A percentile compares a stretch with the other conserved stretches of the same genome.
phyloP scores from a whole-genome alignment of 306 rosid species.

The Vigna trinervia region DNA sequence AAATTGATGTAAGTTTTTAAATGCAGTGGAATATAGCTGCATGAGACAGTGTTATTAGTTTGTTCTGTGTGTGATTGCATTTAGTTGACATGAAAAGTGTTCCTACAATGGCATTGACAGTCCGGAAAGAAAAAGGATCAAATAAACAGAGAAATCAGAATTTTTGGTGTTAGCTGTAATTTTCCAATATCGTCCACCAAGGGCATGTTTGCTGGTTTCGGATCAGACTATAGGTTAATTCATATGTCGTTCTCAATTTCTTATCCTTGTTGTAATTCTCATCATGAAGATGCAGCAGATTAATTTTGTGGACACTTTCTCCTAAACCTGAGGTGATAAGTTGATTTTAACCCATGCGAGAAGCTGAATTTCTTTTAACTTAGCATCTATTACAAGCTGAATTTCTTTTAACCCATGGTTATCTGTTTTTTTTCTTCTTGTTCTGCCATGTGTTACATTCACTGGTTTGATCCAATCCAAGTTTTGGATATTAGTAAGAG shows the following conservation, averaged over 20 bases:
- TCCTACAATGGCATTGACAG: neutral
- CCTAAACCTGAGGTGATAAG: no score
- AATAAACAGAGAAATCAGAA: neutral
- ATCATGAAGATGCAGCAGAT: no score
- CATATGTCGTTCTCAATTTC: neutral
- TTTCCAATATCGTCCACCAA: neutral
- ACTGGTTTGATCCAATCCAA: neutral
- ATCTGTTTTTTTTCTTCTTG: conserved; percentile 4
- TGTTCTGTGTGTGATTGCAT: neutral
- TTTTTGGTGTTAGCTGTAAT: neutral
- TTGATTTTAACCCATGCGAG: no score
- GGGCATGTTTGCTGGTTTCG: neutral
- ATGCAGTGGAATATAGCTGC: no score
- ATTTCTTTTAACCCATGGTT: neutral
- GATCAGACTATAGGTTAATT: neutral
- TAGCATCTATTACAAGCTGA: no score
- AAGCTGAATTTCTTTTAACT: no score
- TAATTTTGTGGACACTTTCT: neutral
- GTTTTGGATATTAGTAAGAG: neutral
- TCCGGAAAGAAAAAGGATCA: no score
- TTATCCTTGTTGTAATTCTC: neutral
- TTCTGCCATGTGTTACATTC: neutral
- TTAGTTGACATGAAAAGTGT: neutral
- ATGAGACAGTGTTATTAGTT: neutral
- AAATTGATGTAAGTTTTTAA: neutral